These are phyloP conservation scores for Agaricus blazei DNA, from an alignment of 768 basidiomycete genomes.

Conservation along the genomic window DNA sequence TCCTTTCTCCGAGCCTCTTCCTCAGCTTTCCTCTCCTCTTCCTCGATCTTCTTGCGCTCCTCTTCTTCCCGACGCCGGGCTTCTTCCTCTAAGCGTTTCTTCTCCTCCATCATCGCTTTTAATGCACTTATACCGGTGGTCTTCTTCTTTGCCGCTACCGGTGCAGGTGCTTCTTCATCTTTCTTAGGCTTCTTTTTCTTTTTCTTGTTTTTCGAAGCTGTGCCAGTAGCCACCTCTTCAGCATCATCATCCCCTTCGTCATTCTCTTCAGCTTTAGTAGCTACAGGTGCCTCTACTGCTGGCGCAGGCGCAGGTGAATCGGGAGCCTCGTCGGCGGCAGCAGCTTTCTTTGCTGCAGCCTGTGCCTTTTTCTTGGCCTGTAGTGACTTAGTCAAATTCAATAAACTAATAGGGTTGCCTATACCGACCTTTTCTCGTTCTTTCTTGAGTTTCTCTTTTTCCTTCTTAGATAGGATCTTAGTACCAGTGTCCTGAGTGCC, in stretches of 20 bases:
- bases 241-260: conserved; percentile 68
- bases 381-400: conserved; percentile 3
- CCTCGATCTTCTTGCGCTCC: conserved; percentile 75
- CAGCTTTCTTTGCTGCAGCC: conserved; percentile 75
- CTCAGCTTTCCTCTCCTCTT: conserved; percentile 75
- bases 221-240: conserved; percentile 37
- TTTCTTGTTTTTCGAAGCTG: conserved; percentile 63
- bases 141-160: conserved; percentile 62
- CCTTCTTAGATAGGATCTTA: conserved; percentile 85
- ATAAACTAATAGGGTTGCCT: conserved; percentile 4
- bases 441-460: conserved; percentile 97
- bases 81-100: conserved; percentile 86
- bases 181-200: conserved; percentile 76
- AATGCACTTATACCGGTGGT: conserved; percentile 79
- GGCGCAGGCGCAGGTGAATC: conserved; percentile 24
- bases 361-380: conserved; percentile 96
- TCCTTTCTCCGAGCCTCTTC: conserved; percentile 77
- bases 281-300: conserved; percentile 12
- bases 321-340: conserved; percentile 19
- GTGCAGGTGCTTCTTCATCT: conserved; percentile 40
- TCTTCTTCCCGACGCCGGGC: conserved; percentile 68
- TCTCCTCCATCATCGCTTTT: conserved; percentile 90
- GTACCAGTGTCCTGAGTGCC: conserved; percentile 54
- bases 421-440: conserved; percentile 83
- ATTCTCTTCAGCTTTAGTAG: conserved; percentile 27